These are phyloP conservation scores for Backusella liffmaniae DNA, from an alignment of 192 early-diverging fungal genomes.

Conservation along the genomic window DNA sequence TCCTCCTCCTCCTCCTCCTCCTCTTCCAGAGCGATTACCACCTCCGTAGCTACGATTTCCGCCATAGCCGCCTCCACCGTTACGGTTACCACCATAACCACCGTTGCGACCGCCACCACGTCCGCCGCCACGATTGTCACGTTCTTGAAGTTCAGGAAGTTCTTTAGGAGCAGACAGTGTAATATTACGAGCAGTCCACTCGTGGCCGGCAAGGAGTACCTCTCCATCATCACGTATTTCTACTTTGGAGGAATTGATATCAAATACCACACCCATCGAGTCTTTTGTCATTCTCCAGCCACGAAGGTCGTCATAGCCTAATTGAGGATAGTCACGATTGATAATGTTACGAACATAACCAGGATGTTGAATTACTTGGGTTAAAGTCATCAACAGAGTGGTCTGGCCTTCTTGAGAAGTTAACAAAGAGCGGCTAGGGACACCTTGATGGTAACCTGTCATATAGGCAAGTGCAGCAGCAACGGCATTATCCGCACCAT, in stretches of 20 bases:
- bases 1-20: conserved; percentile 42
- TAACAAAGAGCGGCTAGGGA: conserved; percentile 79
- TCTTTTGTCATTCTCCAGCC: conserved; percentile 87
- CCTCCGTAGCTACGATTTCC: conserved; percentile 36
- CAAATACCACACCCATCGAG: conserved; percentile 76
- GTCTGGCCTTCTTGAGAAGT: conserved; percentile 78
- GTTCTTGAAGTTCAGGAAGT: conserved; percentile 81
- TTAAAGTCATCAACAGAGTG: conserved; percentile 74
- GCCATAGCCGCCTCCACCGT: conserved; percentile 41
- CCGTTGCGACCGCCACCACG: conserved; percentile 38
- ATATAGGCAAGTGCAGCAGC: conserved; percentile 85
- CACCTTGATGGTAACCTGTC: conserved; percentile 80
- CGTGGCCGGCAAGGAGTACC: conserved; percentile 57
- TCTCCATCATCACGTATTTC: conserved; percentile 56
- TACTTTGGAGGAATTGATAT: conserved; percentile 72
- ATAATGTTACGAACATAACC: conserved; percentile 84
- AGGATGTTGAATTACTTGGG: conserved; percentile 69
- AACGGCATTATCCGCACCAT: conserved; percentile 75
- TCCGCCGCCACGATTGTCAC: conserved; percentile 35
- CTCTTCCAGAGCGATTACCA: conserved; percentile 42
- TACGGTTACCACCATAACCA: conserved; percentile 41
- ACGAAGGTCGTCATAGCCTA: conserved; percentile 72
- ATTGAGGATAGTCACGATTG: conserved; percentile 64
- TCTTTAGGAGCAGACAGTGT: conserved; percentile 66
- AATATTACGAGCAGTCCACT: conserved; percentile 73